These are phyloP conservation scores for Cucumis cinereus DNA, from an alignment of 306 rosid genomes.

Conservation along the genomic window DNA sequence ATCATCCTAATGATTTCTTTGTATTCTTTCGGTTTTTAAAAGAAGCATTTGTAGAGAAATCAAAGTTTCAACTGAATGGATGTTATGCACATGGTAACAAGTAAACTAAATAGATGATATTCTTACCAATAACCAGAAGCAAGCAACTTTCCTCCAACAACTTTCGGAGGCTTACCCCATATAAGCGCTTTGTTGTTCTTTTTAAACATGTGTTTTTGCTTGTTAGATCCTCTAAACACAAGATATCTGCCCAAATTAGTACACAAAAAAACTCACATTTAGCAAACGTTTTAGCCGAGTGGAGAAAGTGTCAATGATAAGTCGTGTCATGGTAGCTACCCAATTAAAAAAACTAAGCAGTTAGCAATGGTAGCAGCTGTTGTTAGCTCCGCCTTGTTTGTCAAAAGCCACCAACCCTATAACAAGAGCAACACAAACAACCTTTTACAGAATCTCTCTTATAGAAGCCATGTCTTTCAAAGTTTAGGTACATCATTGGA, in stretches of 20 bases:
- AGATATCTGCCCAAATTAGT: constrained; percentile 42
- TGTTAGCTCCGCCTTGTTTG: constrained; percentile 59
- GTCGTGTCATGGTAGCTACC: constrained; percentile 30
- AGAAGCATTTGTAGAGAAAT: background rate
- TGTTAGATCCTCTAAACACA: constrained; percentile 96
- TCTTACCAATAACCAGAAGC: constrained; percentile 97
- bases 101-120: constrained; percentile 8
- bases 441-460: background rate
- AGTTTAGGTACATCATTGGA: background rate
- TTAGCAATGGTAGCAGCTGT: constrained; percentile 46
- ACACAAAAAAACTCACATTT: background rate
- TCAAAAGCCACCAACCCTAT: constrained; percentile 94
- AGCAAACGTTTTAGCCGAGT: background rate
- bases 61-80: background rate
- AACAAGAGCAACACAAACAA: constrained; percentile 19
- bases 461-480: background rate
- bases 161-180: constrained; percentile 84
- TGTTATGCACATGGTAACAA: background rate
- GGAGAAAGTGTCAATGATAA: background rate
- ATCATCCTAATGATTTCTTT: background rate
- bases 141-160: constrained; percentile 83
- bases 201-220: constrained; percentile 83
- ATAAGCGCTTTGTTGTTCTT: constrained; percentile 77
- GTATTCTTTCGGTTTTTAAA: background rate
- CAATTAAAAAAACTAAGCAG: constrained; percentile 65